phyloP scores from a whole-genome alignment of 495 filamentous ascomycete species.

The Penicillium angulare region DNA sequence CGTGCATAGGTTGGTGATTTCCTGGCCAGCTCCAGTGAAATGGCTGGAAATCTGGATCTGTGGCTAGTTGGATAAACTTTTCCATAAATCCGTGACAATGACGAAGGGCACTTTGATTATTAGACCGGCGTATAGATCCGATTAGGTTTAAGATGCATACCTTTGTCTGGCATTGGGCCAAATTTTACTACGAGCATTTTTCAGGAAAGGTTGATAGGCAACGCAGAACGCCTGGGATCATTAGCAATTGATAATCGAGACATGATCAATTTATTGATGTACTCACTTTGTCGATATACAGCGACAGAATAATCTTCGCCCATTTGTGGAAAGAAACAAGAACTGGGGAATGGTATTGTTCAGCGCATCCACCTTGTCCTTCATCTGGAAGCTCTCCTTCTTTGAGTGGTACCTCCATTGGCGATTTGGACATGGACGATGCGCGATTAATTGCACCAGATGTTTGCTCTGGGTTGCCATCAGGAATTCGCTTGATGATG shows the following conservation, averaged over 20 bases:
- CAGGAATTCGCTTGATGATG: constrained; percentile 42
- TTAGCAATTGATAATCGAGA: neutral
- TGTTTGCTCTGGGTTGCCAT: constrained; percentile 11
- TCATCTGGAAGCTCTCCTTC: constrained; percentile 39
- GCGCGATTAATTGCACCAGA: constrained; percentile 21
- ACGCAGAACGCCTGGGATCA: constrained; percentile 47
- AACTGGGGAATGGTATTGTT: constrained; percentile 46
- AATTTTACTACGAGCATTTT: constrained; percentile 53
- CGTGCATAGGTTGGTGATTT: constrained; percentile 57
- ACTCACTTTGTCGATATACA: constrained; percentile 47
- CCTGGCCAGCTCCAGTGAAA: constrained; percentile 60
- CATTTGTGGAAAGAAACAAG: constrained; percentile 48
- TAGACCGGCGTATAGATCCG: constrained; percentile 1
- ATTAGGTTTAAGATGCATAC: constrained; percentile 17
- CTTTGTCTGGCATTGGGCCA: constrained; percentile 54
- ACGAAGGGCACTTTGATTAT: constrained; percentile 45
- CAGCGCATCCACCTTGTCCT: constrained; percentile 34
- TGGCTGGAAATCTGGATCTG: constrained; percentile 52
- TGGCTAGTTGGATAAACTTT: constrained; percentile 53
- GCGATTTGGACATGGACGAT: constrained; percentile 32
- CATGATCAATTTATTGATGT: neutral
- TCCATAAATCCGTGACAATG: constrained; percentile 56
- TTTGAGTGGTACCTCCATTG: constrained; percentile 20
- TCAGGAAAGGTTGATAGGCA: constrained; percentile 55
- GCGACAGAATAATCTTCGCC: constrained; percentile 42